Conservation (phyloP, 305 asterid species). For the Ruellia speciosa region DNA sequence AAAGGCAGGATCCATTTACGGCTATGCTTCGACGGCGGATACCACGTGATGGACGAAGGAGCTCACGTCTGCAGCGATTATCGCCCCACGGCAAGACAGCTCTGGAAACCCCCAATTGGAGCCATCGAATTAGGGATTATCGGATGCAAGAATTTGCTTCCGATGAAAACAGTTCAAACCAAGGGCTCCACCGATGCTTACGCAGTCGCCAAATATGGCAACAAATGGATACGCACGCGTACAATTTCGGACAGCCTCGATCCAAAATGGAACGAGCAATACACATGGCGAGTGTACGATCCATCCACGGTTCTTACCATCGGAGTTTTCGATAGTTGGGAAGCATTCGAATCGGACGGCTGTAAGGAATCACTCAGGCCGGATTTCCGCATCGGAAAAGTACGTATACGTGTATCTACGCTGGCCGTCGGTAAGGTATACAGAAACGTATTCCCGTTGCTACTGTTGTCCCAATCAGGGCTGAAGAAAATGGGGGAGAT, state of each 20-base stretch:
- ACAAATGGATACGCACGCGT: slow-evolving; percentile 79
- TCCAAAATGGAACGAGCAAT: slow-evolving; percentile 86
- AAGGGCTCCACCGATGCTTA: slow-evolving; percentile 78
- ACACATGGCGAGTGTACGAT: slow-evolving; percentile 78
- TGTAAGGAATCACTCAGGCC: slow-evolving; percentile 33
- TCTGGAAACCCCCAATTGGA: slow-evolving; percentile 74
- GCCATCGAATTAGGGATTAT: slow-evolving; percentile 60
- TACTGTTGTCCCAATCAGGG: slow-evolving; percentile 46
- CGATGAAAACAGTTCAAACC: slow-evolving; percentile 53
- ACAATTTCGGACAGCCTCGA: slow-evolving; percentile 56
- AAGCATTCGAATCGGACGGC: slow-evolving; percentile 35
- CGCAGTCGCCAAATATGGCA: slow-evolving; percentile 74
- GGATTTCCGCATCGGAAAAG: slow-evolving; percentile 68
- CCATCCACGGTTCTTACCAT: slow-evolving; percentile 70
- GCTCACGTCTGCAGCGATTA: slow-evolving; percentile 70
- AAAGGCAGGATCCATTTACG: slow-evolving; percentile 64
- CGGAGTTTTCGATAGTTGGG: slow-evolving; percentile 74
- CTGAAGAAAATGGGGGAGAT: slow-evolving; percentile 82
- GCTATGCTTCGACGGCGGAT: slow-evolving; percentile 79
- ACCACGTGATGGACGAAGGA: slow-evolving; percentile 85
- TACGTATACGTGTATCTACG: slow-evolving; percentile 63
- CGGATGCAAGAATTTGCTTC: slow-evolving; percentile 66
- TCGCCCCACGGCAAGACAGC: slow-evolving; percentile 80
- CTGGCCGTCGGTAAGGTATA: slow-evolving; percentile 52
- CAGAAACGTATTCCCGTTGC: slow-evolving; percentile 44